Base-by-base conservation (phyloP, 805 yeast genomes). In the Sugiyamaella lignohabitans region DNA sequence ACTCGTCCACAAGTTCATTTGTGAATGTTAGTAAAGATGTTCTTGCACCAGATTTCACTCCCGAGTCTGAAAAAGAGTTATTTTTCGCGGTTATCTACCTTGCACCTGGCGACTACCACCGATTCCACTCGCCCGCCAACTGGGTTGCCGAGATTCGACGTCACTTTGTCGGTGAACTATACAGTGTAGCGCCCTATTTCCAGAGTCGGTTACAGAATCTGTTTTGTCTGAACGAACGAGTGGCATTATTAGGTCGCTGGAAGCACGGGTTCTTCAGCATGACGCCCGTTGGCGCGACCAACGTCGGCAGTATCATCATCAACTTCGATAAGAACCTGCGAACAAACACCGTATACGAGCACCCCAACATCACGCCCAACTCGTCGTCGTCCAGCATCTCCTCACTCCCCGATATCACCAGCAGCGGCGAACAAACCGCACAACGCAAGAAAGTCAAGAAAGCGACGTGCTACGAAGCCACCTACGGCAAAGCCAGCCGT, bases 201-300 rank as follows among this genome's bases (percentile, higher is more conserved):
- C 98, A 93, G 67, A 78, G 77, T 53, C 80, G 94, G 20, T 75
- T 93, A 48, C 82, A 83, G 45, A 91, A 93, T 35, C 74, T 93
- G 53, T 93, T 93, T 63, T 86, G 91, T 3, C 70, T 93, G 56
- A 93, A 93, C 63, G 99, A 93, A 67, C 76, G 99, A 57, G 98
- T 93, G 2, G 95, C 98, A 0, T 68, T 93, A 42, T 74, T 93
- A 47, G 99, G 99, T 1, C 81, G 87, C 59, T 93, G 98, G 98
- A 86, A 84, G 62, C 76, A 93, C 63, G 99, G 99, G 0, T 93
- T 93, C 59, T 93, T 93, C 69, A 83, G 94, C 54, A 93, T 93
- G 99, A 91, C 96, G 0, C 97, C 99, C 0, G 98, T 93, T 10
- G 99, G 99, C 11, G 99, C 99, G 20, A 93, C 98, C 2, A 93